Percentiles rank a stretch among this genome's conserved stretches.
These are phyloP conservation scores for Lepraria neglecta DNA, from an alignment of 495 filamentous ascomycete genomes.

Conservation along the genomic window DNA sequence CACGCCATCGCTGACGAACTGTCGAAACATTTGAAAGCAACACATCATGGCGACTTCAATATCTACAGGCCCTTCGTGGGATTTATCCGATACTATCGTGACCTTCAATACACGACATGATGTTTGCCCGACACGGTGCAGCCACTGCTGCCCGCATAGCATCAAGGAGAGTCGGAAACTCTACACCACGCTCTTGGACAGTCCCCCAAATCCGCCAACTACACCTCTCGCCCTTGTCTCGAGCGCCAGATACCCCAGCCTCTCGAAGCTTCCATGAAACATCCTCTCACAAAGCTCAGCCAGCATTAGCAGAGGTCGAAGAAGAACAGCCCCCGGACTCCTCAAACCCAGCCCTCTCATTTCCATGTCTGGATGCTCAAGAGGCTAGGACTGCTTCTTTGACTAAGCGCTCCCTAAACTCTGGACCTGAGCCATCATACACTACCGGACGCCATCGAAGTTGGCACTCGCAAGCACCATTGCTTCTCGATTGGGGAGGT, in stretches of 20 bases:
- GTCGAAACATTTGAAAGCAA: conserved; percentile 1
- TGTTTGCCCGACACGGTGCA: conserved; percentile 18
- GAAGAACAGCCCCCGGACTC: conserved; percentile 35
- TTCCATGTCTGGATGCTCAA: conserved; percentile 90
- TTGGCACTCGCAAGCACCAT: conserved; percentile 65
- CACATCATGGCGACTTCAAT: conserved; percentile 12
- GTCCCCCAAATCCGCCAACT: conserved; percentile 19
- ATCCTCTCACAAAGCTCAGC: conserved; percentile 32
- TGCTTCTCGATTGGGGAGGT: conserved; percentile 91
- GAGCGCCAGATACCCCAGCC: conserved; percentile 12
- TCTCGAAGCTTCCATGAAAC: conserved; percentile 29
- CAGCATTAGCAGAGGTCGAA: conserved; percentile 26
- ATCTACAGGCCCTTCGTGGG: conserved; percentile 1
- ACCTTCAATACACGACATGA: background rate
- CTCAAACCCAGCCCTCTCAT: conserved; percentile 87
- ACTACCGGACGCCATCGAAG: conserved; percentile 73
- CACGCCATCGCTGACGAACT: conserved; percentile 16
- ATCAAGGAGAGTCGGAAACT: conserved; percentile 1
- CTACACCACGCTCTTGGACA: background rate
- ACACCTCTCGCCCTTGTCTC: conserved; percentile 23
- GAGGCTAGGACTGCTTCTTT: conserved; percentile 79
- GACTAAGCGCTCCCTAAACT: conserved; percentile 57
- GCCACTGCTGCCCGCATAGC: background rate
- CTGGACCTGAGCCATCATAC: conserved; percentile 90
- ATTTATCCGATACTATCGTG: background rate